Conservation (phyloP, 352 stramenopile genomes). For the Phytopythium helicoides region DNA sequence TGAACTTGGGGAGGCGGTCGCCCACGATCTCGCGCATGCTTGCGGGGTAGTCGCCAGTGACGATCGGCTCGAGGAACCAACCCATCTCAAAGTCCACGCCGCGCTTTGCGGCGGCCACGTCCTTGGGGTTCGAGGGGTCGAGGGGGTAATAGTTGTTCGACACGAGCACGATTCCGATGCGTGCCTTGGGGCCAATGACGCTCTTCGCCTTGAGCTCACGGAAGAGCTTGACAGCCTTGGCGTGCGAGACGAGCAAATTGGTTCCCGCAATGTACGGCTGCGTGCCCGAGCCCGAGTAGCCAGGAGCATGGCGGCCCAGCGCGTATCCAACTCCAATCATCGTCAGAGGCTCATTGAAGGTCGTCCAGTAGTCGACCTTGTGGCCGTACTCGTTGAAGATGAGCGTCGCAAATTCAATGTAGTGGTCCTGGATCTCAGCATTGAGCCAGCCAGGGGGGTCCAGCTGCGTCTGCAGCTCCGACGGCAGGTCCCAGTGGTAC, state of each 20-base stretch:
- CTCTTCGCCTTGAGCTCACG: constrained; percentile 47
- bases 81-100: constrained; percentile 82
- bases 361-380: constrained; percentile 90
- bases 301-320: constrained; percentile 37
- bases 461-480: constrained; percentile 67
- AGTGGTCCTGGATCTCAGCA: constrained; percentile 34
- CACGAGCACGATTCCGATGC: constrained; percentile 88
- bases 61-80: constrained; percentile 89
- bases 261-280: constrained; percentile 47
- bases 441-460: constrained; percentile 60
- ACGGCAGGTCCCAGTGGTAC: constrained; percentile 93
- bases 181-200: constrained; percentile 29
- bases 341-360: constrained; percentile 90
- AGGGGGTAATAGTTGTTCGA: constrained; percentile 62
- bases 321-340: constrained; percentile 81
- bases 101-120: constrained; percentile 54
- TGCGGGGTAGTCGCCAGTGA: constrained; percentile 83
- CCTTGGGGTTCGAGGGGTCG: constrained; percentile 34
- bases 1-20: constrained; percentile 83
- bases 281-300: constrained; percentile 16
- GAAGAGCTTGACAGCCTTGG: constrained; percentile 69
- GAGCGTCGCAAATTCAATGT: constrained; percentile 77
- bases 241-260: constrained; percentile 87
- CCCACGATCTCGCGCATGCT: constrained; percentile 77
- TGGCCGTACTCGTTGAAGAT: constrained; percentile 87